Evolutionary conservation across 306 rosid species (phyloP).

Genomic region (Oemleria cerasiformis): DNA sequence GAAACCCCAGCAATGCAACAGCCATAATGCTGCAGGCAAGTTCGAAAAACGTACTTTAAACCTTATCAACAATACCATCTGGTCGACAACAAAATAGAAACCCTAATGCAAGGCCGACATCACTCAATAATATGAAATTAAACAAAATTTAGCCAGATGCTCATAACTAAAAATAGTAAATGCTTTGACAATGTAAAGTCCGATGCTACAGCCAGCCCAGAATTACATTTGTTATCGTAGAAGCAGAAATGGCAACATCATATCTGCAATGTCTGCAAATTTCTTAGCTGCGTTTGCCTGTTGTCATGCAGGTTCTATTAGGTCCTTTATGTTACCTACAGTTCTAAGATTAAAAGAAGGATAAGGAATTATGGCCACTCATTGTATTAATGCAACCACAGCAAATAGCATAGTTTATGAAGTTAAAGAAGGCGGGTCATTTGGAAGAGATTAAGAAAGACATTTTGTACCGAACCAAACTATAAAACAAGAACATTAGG

Average conservation of each 20-base stretch:
- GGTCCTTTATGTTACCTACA: neutral
- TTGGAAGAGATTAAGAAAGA: neutral
- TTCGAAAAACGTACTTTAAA: neutral
- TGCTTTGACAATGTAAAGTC: neutral
- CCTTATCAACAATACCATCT: neutral
- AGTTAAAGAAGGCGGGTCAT: neutral
- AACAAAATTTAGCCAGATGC: neutral
- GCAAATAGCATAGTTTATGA: neutral
- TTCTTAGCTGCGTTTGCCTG: neutral
- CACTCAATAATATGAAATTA: neutral
- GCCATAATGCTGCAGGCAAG: neutral
- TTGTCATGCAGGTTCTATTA: neutral
- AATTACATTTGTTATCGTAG: slow-evolving; percentile 12
- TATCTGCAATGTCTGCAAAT: neutral
- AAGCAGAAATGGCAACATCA: slow-evolving; percentile 5
- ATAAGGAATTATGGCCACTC: neutral
- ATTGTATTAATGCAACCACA: neutral
- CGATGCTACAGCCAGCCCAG: neutral
- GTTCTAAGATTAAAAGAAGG: neutral
- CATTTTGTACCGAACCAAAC: neutral
- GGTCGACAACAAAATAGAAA: neutral
- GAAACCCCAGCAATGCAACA: too few relatives aligned
- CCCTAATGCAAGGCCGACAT: neutral
- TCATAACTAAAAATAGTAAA: neutral
- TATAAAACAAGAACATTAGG: neutral